Base-by-base conservation (phyloP, 1,139 yeast genomes). In the Candida pseudoviswanathii region DNA sequence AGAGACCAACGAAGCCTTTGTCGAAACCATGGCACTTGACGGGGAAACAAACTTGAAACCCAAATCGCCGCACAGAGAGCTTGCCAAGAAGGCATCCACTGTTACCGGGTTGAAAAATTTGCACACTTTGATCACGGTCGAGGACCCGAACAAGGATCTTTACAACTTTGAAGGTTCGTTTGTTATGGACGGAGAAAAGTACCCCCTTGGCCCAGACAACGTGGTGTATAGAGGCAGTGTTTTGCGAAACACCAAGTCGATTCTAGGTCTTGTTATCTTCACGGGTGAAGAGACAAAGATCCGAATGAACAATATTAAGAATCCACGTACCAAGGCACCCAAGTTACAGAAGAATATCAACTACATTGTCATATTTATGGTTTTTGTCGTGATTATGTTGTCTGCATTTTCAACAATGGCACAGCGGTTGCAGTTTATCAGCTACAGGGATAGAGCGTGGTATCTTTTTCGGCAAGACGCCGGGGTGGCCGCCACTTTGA, bases 211-310 rank as follows among this genome's bases (percentile, higher is more conserved):
- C 0, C 82, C 90, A 8, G 94, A 87, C 30, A 89, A 94, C 62
- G 81, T 94, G 11, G 73, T 89, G 2, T 94, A 92, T 63, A 78
- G 99, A 62, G 99, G 99, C 2, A 86, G 96, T 50, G 81, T 91
- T 41, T 68, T 94, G 39, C 80, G 99, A 64, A 94, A 95, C 65
- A 92, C 99, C 0, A 77, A 78, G 10, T 73, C 81, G 21, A 77
- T 84, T 4, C 63, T 89, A 41, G 99, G 98, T 0, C 62, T 92
- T 56, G 97, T 90, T 8, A 76, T 92, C 1, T 95, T 91, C 73
- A 85, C 96, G 0, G 99, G 99, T 51, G 97, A 91, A 67, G 99
- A 95, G 68, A 82, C 97, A 4, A 95, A 95, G 60, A 90, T 94
- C 48, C 80, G 99, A 67, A 89, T 91, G 96, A 95, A 95, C 67